Conservation (phyloP, 352 stramenopile genomes). For the Globisporangium irregulare region DNA sequence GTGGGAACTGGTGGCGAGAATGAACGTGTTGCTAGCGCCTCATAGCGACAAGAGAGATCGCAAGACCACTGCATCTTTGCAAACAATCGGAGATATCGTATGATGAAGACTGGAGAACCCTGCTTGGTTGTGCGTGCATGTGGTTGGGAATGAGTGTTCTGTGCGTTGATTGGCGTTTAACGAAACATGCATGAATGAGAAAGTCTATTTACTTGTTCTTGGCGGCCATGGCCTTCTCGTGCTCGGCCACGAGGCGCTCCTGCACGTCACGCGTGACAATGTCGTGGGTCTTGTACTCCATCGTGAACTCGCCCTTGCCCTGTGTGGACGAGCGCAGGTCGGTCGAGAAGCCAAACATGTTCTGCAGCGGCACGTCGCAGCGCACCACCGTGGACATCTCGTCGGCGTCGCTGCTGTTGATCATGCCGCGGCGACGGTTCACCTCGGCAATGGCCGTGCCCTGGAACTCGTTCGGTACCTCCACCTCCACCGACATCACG, state of each 20-base stretch:
- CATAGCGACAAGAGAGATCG: too few relatives aligned
- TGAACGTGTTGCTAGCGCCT: too few relatives aligned
- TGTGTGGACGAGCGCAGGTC: constrained; percentile 95
- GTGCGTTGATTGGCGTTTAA: neutral
- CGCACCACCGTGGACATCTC: constrained; percentile 92
- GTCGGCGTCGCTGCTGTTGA: constrained; percentile 95
- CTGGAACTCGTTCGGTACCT: constrained; percentile 95
- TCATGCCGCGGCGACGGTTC: constrained; percentile 94
- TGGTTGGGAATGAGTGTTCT: neutral
- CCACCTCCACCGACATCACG: constrained; percentile 95
- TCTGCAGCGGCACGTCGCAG: constrained; percentile 94
- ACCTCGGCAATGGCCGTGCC: constrained; percentile 92
- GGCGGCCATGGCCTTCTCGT: constrained; percentile 82
- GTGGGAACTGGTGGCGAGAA: too few relatives aligned
- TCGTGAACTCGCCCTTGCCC: constrained; percentile 99
- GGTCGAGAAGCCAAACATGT: constrained; percentile 99
- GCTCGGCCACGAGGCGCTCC: constrained; percentile 94
- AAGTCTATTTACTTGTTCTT: constrained; percentile 69
- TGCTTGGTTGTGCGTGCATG: neutral
- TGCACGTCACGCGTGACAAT: constrained; percentile 92
- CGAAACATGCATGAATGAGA: neutral
- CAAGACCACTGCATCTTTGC: too few relatives aligned
- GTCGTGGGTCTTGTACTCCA: constrained; percentile 99
- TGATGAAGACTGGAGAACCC: too few relatives aligned
- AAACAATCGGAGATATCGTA: too few relatives aligned